These are phyloP conservation scores for Polytolypa hystricis DNA, from an alignment of 2,329 filamentous ascomycete genomes.

Conservation along the genomic window DNA sequence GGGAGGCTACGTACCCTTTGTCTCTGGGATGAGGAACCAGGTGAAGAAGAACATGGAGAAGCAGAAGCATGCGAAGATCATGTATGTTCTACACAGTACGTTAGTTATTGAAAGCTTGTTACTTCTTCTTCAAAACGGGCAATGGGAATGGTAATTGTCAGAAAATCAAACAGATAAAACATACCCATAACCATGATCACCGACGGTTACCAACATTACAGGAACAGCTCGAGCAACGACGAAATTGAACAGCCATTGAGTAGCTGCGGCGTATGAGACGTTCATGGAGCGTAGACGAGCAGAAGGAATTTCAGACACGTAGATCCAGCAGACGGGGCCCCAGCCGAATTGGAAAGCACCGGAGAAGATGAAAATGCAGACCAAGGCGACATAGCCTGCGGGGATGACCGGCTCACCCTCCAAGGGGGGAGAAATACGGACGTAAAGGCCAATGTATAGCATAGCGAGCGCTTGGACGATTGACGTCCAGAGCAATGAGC, in stretches of 20 bases:
- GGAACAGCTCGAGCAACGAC: conserved; percentile 57
- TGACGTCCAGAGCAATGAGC: conserved; percentile 53
- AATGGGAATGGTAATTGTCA: no score
- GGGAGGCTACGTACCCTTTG: conserved; percentile 46
- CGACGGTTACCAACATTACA: conserved; percentile 52
- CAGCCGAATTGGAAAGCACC: conserved; percentile 59
- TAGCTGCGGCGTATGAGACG: conserved; percentile 56
- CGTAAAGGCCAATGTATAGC: conserved; percentile 62
- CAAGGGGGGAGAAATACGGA: conserved; percentile 50
- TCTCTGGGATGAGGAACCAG: conserved; percentile 61
- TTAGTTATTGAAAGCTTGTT: no score
- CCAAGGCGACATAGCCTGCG: conserved; percentile 58
- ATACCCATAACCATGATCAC: conserved; percentile 38
- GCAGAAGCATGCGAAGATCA: conserved; percentile 58
- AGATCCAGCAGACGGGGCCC: conserved; percentile 64
- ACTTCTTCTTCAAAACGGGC: no score
- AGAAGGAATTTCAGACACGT: conserved; percentile 59
- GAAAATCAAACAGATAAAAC: conserved; percentile 12
- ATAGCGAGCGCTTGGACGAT: conserved; percentile 52
- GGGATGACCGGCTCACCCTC: conserved; percentile 45
- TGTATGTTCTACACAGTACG: conserved; percentile 47
- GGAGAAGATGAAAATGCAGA: conserved; percentile 63
- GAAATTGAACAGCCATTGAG: conserved; percentile 66
- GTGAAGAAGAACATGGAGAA: conserved; percentile 55
- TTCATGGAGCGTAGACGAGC: conserved; percentile 55